A percentile compares a stretch with the other conserved stretches of the same genome.
These are phyloP conservation scores for Allomyces macrogynus DNA, from an alignment of 192 early-diverging fungal species.

Conservation along the genomic window DNA sequence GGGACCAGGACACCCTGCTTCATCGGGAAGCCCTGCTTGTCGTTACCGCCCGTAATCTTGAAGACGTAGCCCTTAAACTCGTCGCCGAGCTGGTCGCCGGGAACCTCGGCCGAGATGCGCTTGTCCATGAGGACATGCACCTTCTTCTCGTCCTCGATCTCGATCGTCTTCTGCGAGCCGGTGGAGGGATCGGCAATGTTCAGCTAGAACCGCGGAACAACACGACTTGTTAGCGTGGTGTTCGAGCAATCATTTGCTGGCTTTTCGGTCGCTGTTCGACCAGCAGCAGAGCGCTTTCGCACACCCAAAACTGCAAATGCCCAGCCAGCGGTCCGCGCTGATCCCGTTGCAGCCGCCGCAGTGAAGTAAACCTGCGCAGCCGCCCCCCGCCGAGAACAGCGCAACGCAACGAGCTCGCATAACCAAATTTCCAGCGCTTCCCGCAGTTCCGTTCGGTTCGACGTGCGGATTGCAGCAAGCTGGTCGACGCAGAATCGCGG, in stretches of 20 bases:
- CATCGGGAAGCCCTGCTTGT: slow-evolving; percentile 99
- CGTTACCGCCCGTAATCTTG: slow-evolving; percentile 98
- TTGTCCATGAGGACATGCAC: slow-evolving; percentile 96
- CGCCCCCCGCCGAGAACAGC: too few relatives aligned
- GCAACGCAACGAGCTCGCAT: too few relatives aligned
- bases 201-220: slow-evolving; percentile 38
- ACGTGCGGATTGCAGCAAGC: too few relatives aligned
- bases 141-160: slow-evolving; percentile 76
- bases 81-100: slow-evolving; percentile 86
- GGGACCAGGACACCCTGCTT: slow-evolving; percentile 89
- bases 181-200: slow-evolving; percentile 98
- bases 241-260: not conserved
- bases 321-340: too few relatives aligned
- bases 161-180: slow-evolving; percentile 94
- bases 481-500: too few relatives aligned
- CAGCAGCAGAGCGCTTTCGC: too few relatives aligned
- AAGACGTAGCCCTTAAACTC: slow-evolving; percentile 99
- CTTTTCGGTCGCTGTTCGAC: too few relatives aligned
- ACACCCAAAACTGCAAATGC: too few relatives aligned
- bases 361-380: too few relatives aligned
- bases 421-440: too few relatives aligned
- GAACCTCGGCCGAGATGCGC: slow-evolving; percentile 88
- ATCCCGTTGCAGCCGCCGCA: too few relatives aligned
- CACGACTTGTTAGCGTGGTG: not conserved
- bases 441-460: too few relatives aligned